Conservation (phyloP, 192 early-diverging fungal species). For the Martensiomyces pterosporus region DNA sequence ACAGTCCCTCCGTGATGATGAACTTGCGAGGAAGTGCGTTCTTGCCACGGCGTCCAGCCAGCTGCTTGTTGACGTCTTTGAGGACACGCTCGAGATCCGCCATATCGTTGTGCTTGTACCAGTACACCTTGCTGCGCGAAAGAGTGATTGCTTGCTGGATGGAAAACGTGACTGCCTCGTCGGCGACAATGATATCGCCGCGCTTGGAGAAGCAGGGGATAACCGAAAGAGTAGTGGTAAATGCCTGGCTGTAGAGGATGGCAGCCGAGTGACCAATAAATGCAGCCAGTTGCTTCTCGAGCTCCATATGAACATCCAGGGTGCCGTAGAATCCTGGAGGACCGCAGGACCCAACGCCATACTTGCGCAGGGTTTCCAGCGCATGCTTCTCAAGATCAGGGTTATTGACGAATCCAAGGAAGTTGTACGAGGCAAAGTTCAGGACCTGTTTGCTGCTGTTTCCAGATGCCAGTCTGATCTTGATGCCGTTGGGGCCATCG, state of each 20-base stretch:
- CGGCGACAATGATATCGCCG: slow-evolving; percentile 92
- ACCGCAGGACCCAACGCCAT: slow-evolving; percentile 95
- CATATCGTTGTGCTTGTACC: slow-evolving; percentile 97
- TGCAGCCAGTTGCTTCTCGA: slow-evolving; percentile 80
- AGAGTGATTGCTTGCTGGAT: slow-evolving; percentile 86
- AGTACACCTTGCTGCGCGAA: slow-evolving; percentile 85
- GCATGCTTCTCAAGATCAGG: slow-evolving; percentile 78
- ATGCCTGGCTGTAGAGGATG: slow-evolving; percentile 94
- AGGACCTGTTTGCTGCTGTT: slow-evolving; percentile 39
- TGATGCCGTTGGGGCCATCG: slow-evolving; percentile 54
- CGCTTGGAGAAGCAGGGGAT: slow-evolving; percentile 96
- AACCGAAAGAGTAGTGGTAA: slow-evolving; percentile 86
- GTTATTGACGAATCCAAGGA: slow-evolving; percentile 73
- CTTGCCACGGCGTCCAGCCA: slow-evolving; percentile 60
- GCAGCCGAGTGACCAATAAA: slow-evolving; percentile 81
- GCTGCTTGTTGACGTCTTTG: slow-evolving; percentile 66
- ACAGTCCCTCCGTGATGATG: slow-evolving; percentile 91
- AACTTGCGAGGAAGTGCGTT: slow-evolving; percentile 83
- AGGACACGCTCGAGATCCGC: slow-evolving; percentile 86
- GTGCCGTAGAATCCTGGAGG: slow-evolving; percentile 96
- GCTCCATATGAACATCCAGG: slow-evolving; percentile 90
- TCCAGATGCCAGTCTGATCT: slow-evolving; percentile 44
- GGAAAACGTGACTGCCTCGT: slow-evolving; percentile 84
- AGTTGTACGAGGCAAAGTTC: slow-evolving; percentile 88
- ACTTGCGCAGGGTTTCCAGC: slow-evolving; percentile 78